Evolutionary conservation across 306 rosid species (phyloP).

Genomic region (Vachellia collinsii): DNA sequence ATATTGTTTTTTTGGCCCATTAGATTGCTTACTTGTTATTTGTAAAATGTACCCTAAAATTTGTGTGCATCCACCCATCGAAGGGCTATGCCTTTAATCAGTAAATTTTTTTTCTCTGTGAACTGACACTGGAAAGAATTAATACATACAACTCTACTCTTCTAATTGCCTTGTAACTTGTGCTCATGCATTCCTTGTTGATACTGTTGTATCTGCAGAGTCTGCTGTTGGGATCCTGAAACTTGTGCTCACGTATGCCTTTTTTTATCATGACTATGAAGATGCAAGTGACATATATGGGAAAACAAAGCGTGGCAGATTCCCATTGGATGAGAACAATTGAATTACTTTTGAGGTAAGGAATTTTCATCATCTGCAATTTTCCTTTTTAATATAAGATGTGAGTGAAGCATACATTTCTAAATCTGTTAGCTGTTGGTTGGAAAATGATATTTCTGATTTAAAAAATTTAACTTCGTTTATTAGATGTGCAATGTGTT

Average conservation of each 20-base stretch:
- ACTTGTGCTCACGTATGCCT: conserved; percentile 93
- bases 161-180: conserved; percentile 20
- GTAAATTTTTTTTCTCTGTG: background rate
- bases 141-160: conserved; percentile 11
- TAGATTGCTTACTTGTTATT: conserved; percentile 22
- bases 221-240: conserved; percentile 80
- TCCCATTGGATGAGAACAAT: conserved; percentile 86
- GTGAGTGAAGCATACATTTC: conserved; percentile 26
- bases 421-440: conserved; percentile 33
- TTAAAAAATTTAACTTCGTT: conserved; percentile 14
- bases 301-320: conserved; percentile 85
- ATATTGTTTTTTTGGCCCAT: background rate
- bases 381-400: conserved; percentile 30
- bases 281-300: conserved; percentile 90
- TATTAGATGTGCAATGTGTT: background rate
- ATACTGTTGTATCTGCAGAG: conserved; percentile 50
- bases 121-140: conserved; percentile 23
- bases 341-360: conserved; percentile 89
- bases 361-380: conserved; percentile 32
- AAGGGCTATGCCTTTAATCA: conserved; percentile 9
- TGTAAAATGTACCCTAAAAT: background rate
- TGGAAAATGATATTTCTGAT: background rate
- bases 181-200: conserved; percentile 1
- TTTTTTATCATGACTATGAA: conserved; percentile 83
- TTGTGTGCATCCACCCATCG: background rate